phyloP scores from a whole-genome alignment of 495 filamentous ascomycete genomes.

The Aspergillus saccharolyticus region DNA sequence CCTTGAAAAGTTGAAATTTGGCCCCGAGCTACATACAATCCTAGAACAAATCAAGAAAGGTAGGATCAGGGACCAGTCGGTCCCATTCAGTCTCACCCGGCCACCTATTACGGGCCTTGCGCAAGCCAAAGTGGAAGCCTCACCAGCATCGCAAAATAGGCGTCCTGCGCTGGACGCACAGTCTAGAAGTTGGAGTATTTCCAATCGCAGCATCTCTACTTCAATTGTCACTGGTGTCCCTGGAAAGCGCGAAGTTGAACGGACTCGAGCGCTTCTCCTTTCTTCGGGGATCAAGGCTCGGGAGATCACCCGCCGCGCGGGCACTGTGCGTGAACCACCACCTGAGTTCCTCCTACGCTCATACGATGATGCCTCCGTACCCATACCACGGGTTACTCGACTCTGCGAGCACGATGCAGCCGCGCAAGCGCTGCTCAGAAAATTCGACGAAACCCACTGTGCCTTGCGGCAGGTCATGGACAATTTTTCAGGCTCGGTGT shows the following conservation, averaged over 20 bases:
- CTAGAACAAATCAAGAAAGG: constrained; percentile 23
- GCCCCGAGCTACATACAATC: constrained; percentile 23
- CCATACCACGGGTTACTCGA: constrained; percentile 48
- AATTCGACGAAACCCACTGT: constrained; percentile 51
- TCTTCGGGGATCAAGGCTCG: constrained; percentile 81
- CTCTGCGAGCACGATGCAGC: constrained; percentile 65
- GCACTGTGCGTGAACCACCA: constrained; percentile 40
- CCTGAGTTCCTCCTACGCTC: constrained; percentile 35
- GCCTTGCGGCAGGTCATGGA: constrained; percentile 51
- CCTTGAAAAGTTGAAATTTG: constrained; percentile 20
- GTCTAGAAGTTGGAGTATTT: constrained; percentile 61
- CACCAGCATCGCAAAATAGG: constrained; percentile 18
- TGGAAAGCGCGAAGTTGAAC: constrained; percentile 63
- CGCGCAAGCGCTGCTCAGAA: constrained; percentile 53
- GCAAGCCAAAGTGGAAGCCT: constrained; percentile 35
- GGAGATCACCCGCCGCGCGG: constrained; percentile 64
- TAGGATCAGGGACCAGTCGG: constrained; percentile 27
- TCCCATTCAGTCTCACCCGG: constrained; percentile 31
- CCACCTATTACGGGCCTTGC: constrained; percentile 46
- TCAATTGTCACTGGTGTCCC: constrained; percentile 32
- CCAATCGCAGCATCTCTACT: constrained; percentile 48
- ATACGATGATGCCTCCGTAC: constrained; percentile 15
- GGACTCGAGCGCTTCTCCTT: constrained; percentile 66
- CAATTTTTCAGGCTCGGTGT: constrained; percentile 43
- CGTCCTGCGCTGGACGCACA: constrained; percentile 24